phyloP scores from a whole-genome alignment of 306 rosid genomes.

The Rosa persica region DNA sequence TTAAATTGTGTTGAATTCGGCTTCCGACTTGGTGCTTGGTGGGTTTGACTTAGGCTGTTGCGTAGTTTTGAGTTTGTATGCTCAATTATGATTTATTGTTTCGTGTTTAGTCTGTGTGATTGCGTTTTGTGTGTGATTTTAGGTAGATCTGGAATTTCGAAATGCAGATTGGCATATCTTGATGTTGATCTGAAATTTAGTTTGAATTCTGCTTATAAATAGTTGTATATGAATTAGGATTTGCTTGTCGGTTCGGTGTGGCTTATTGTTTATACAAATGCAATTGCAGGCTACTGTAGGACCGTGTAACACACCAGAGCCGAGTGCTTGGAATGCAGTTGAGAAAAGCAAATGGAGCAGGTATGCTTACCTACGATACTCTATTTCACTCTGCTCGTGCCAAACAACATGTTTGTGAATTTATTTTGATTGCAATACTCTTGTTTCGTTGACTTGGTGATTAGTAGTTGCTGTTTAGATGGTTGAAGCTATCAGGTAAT shows the following conservation, averaged over 20 bases:
- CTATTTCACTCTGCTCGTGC: neutral
- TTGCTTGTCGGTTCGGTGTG: neutral
- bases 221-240: neutral
- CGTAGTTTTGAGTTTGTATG: neutral
- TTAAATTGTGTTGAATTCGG: neutral
- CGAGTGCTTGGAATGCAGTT: slow-evolving; percentile 84
- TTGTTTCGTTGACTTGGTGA: neutral
- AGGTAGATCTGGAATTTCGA: slow-evolving; percentile 48
- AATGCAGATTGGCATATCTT: neutral
- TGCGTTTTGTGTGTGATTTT: slow-evolving; percentile 13
- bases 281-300: slow-evolving; percentile 77
- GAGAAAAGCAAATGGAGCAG: slow-evolving; percentile 98
- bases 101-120: neutral
- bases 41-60: neutral
- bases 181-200: slow-evolving; percentile 20
- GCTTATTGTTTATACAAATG: slow-evolving; percentile 16
- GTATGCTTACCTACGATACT: slow-evolving; percentile 41
- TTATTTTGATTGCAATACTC: neutral
- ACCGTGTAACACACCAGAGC: slow-evolving; percentile 79
- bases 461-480: neutral
- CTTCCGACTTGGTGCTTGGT: neutral
- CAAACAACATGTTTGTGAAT: neutral
- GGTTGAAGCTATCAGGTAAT: neutral
- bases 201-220: neutral
- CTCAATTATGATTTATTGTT: neutral